Conservation (phyloP, 2,329 filamentous ascomycete species). For the Hymenoscyphus scutula region DNA sequence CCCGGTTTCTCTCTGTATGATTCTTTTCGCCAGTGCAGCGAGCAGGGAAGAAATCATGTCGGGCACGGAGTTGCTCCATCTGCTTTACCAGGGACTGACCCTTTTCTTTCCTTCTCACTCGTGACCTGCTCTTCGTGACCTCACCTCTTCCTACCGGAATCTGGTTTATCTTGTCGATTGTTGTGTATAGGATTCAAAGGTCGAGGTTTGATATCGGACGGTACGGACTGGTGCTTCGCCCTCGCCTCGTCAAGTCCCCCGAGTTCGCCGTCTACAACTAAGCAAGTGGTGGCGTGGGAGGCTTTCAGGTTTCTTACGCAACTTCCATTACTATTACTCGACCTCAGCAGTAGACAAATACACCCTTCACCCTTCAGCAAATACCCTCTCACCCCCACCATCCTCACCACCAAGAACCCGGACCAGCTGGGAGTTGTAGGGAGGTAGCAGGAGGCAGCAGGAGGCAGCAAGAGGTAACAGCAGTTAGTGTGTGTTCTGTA, state of each 20-base stretch:
- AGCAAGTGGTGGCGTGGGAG: neutral
- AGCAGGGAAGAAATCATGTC: slow-evolving; percentile 2
- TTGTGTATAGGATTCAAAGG: neutral
- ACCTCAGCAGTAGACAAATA: neutral
- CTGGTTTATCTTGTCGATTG: neutral
- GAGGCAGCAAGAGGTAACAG: too few species aligned
- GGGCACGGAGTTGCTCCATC: neutral
- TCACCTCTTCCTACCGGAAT: neutral
- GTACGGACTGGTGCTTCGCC: slow-evolving; percentile 1
- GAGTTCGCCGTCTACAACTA: neutral
- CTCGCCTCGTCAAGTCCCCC: neutral
- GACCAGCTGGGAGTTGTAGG: too few species aligned
- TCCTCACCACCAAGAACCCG: too few species aligned
- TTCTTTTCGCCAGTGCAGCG: neutral
- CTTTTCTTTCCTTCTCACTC: neutral
- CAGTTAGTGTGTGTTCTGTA: too few species aligned
- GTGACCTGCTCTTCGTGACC: neutral
- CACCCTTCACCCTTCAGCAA: neutral
- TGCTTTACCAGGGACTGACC: neutral
- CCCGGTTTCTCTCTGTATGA: neutral
- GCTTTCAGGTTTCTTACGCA: neutral
- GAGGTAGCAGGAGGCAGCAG: too few species aligned
- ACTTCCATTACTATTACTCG: neutral
- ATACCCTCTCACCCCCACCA: neutral
- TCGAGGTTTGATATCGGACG: neutral